Evolutionary conservation across 768 basidiomycete genomes (phyloP), one percentile per base, ranked within the genome.

Genomic region (Naganishia friedmannii): DNA sequence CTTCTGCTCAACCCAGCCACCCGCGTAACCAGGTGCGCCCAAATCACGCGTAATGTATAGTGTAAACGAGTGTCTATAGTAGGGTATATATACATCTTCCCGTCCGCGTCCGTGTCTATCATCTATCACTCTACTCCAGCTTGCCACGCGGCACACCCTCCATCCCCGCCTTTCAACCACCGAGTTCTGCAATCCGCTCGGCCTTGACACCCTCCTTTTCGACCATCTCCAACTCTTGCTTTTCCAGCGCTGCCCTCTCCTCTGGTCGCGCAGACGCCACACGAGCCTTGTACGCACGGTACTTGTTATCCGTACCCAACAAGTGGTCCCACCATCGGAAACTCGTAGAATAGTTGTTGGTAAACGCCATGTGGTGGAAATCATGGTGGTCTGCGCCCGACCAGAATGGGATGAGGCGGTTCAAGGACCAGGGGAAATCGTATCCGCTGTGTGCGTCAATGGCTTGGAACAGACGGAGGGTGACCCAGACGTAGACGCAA

Each of bases 371-470:
- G 83, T 99, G 95, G 82, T 98, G 95, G 87, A 93, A 97, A 78
- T 97, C 94, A 80, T 96, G 94, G 83, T 95, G 92, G 76, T 97
- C 95, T 0, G 93, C 93, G 46, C 95, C 94, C 8, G 91, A 90
- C 94, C 94, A 98, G 86, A 98, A 91, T 1, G 93, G 93, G 37
- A 98, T 70, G 74, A 92, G 88, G 83, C 94, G 87, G 74, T 92
- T 89, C 67, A 98, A 85, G 6, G 92, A 94, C 94, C 93, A 98
- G 0, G 96, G 95, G 86, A 99, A 99, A 81, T 98, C 93, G 80
- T 96, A 97, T 56, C 95, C 95, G 58, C 90, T 92, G 86, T 99
- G 96, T 4, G 95, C 89, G 73, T 99, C 96, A 74, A 99, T 88
- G 45, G 95, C 94, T 78, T 99, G 96, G 88, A 93, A 96, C 42